These are phyloP conservation scores for Acidiella bohemica DNA, from an alignment of 495 filamentous ascomycete species.

Conservation along the genomic window DNA sequence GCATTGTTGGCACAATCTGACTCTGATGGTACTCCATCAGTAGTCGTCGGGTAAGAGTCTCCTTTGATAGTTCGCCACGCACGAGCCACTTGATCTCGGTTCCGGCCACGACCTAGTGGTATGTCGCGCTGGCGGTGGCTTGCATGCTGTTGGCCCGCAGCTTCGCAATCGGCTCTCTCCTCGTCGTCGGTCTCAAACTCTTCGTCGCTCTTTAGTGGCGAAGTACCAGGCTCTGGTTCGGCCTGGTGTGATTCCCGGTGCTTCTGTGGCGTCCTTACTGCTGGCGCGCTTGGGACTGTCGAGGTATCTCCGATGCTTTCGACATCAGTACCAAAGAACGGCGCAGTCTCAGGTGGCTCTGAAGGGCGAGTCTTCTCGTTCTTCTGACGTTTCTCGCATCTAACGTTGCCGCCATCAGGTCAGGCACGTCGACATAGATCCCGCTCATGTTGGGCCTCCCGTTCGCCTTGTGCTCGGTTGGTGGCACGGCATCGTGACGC, in stretches of 20 bases:
- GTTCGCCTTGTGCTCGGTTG: no score
- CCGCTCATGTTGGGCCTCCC: no score
- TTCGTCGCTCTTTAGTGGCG: no score
- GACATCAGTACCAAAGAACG: slow-evolving; percentile 22
- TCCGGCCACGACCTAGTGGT: not conserved
- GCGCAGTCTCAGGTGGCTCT: not conserved
- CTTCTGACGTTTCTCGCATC: no score
- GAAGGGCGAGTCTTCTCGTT: no score
- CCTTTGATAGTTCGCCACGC: slow-evolving; percentile 15
- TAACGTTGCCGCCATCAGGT: no score
- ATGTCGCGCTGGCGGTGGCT: not conserved
- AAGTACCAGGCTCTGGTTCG: no score
- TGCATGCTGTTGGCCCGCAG: not conserved
- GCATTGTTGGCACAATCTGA: not conserved
- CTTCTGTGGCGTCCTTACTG: not conserved
- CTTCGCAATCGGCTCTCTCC: not conserved
- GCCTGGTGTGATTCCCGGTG: not conserved
- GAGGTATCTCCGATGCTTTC: slow-evolving; percentile 21
- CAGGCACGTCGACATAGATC: no score
- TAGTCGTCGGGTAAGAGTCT: slow-evolving; percentile 21
- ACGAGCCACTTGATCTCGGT: no score
- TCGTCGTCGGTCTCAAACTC: slow-evolving; percentile 2
- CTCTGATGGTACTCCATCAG: slow-evolving; percentile 10
- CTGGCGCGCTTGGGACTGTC: slow-evolving; percentile 3
- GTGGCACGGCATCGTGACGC: not conserved